Conservation (phyloP, 345 rosid species). For the Rhizophora mangle region DNA sequence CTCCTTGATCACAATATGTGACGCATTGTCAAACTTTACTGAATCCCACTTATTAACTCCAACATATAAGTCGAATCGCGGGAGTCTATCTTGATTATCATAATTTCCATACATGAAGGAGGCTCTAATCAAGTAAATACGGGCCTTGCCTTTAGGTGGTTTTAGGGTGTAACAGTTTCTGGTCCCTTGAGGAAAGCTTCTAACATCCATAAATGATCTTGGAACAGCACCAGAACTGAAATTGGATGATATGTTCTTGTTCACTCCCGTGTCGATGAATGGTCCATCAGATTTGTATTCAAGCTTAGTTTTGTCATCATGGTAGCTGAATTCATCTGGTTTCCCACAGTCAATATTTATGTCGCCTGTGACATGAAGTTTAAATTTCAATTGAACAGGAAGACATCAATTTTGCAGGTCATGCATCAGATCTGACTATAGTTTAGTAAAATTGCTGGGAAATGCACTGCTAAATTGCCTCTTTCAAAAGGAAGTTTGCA, state of each 20-base stretch:
- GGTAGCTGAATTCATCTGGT: constrained; percentile 5
- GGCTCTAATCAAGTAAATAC: constrained; percentile 29
- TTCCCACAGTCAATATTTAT: constrained; percentile 38
- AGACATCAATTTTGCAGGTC: not conserved
- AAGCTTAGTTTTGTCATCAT: constrained; percentile 13
- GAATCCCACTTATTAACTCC: constrained; percentile 34
- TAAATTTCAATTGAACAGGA: not conserved
- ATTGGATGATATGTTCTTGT: constrained; percentile 16
- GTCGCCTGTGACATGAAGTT: constrained; percentile 12
- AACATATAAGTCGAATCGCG: constrained; percentile 20
- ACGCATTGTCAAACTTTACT: constrained; percentile 23
- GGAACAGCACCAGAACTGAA: constrained; percentile 17
- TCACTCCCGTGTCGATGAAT: constrained; percentile 25
- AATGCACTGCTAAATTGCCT: not conserved
- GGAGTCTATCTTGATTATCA: constrained; percentile 19
- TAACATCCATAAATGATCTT: constrained; percentile 4
- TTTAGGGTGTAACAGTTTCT: constrained; percentile 31
- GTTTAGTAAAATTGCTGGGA: not conserved
- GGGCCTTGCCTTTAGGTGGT: constrained; percentile 27
- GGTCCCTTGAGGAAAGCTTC: constrained; percentile 30
- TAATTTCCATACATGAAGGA: constrained; percentile 38
- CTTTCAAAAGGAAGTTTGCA: not conserved
- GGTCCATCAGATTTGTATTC: constrained; percentile 13
- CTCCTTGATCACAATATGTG: constrained; percentile 32
- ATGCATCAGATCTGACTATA: not conserved